phyloP scores from a whole-genome alignment of 805 yeast species.

The Ogataea sp. region DNA sequence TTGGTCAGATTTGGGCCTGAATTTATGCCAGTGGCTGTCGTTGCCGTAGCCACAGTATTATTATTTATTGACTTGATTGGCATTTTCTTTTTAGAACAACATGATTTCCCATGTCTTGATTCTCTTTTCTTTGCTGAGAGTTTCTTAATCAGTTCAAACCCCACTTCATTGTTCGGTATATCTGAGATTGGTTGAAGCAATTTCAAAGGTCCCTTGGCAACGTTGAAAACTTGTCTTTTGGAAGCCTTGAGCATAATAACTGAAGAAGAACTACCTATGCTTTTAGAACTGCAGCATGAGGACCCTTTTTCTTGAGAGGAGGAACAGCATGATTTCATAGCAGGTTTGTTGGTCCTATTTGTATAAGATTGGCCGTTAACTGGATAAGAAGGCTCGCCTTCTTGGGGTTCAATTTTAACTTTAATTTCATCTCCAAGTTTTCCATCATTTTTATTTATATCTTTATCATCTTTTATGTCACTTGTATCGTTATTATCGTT shows the following conservation, averaged over 20 bases:
- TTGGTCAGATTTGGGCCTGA: neutral
- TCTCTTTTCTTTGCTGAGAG: constrained; percentile 8
- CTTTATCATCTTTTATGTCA: neutral
- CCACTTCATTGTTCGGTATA: constrained; percentile 24
- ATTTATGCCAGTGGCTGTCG: neutral
- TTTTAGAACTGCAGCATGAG: constrained; percentile 1
- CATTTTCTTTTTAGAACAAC: constrained; percentile 4
- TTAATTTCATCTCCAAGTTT: too few relatives aligned
- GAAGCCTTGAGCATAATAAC: constrained; percentile 27
- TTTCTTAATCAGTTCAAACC: constrained; percentile 20
- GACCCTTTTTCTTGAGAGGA: too few relatives aligned
- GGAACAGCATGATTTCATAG: too few relatives aligned
- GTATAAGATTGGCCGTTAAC: too few relatives aligned
- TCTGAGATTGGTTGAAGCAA: constrained; percentile 26
- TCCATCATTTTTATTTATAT: neutral
- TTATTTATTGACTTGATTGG: neutral
- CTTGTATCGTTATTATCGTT: neutral
- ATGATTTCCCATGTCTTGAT: constrained; percentile 9
- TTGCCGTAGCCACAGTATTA: neutral
- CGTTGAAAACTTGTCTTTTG: constrained; percentile 27
- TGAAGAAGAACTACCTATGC: neutral
- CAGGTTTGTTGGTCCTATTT: neutral
- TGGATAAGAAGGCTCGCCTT: too few relatives aligned
- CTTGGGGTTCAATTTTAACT: too few relatives aligned
- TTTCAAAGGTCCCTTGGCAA: constrained; percentile 24